Percentiles rank a stretch among this genome's conserved stretches.
Evolutionary conservation across 73 alveolate genomes (phyloP).

Genomic region (Urostyla sp.): DNA sequence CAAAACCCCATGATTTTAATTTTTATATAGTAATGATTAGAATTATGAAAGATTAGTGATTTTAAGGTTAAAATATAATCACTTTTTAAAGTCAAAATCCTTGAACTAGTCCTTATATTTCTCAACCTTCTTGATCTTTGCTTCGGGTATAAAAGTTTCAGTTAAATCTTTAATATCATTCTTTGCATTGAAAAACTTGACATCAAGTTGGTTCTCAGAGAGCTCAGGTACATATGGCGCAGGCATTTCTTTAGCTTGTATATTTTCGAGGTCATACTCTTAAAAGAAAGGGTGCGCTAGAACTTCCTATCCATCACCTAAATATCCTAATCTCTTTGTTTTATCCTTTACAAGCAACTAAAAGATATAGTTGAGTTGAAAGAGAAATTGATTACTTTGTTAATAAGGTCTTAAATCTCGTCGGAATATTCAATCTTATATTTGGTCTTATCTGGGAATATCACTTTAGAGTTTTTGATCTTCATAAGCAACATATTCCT

Average conservation of each 20-base stretch:
- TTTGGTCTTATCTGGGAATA: slow-evolving; percentile 71
- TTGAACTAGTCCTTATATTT: slow-evolving; percentile 51
- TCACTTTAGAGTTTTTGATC: slow-evolving; percentile 55
- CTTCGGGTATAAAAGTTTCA: slow-evolving; percentile 60
- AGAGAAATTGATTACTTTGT: slow-evolving; percentile 3
- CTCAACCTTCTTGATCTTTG: slow-evolving; percentile 45
- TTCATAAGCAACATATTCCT: slow-evolving; percentile 75
- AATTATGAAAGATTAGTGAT: too few species aligned
- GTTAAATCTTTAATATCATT: slow-evolving; percentile 52
- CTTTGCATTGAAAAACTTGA: slow-evolving; percentile 60
- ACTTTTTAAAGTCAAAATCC: slow-evolving; percentile 39
- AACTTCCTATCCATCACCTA: slow-evolving; percentile 81
- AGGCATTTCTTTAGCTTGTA: slow-evolving; percentile 16
- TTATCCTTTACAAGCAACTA: slow-evolving; percentile 76
- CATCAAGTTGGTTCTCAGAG: slow-evolving; percentile 14
- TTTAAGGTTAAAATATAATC: too few species aligned
- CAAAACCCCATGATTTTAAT: too few species aligned
- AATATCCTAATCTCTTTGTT: slow-evolving; percentile 78
- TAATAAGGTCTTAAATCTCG: slow-evolving; percentile 54
- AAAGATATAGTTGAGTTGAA: too few species aligned
- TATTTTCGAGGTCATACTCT: slow-evolving; percentile 60
- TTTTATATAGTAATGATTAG: too few species aligned
- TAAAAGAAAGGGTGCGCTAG: slow-evolving; percentile 85
- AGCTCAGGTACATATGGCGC: slow-evolving; percentile 69
- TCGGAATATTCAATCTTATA: slow-evolving; percentile 63